phyloP scores from a whole-genome alignment of 306 rosid species.

The Vigna mungo region DNA sequence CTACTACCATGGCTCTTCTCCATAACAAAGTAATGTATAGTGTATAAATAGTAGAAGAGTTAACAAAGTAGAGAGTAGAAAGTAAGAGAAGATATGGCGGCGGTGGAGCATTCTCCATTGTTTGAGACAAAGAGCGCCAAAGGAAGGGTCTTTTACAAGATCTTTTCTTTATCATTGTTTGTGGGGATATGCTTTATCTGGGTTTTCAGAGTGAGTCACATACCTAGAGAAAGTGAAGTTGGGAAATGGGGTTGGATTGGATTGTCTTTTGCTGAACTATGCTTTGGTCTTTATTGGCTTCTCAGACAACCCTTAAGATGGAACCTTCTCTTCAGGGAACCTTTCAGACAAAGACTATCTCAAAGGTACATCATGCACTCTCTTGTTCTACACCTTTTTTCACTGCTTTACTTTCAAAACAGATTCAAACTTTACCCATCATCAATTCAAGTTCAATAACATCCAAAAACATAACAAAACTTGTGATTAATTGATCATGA shows the following conservation, averaged over 20 bases:
- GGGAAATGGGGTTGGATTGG: slow-evolving; percentile 67
- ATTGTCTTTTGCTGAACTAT: slow-evolving; percentile 62
- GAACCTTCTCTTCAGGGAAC: slow-evolving; percentile 56
- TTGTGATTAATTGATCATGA: too few relatives aligned
- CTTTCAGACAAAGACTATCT: slow-evolving; percentile 61
- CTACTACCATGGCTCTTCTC: too few relatives aligned
- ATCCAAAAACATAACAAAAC: too few relatives aligned
- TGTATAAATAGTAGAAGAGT: neutral
- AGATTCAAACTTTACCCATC: too few relatives aligned
- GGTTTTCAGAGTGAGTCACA: slow-evolving; percentile 58
- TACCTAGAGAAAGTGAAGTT: slow-evolving; percentile 50
- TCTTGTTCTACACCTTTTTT: too few relatives aligned
- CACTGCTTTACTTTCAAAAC: too few relatives aligned
- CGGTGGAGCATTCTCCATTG: slow-evolving; percentile 40
- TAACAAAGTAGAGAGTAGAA: too few relatives aligned
- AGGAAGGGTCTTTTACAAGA: slow-evolving; percentile 50
- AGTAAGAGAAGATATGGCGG: neutral
- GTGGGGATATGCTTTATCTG: slow-evolving; percentile 62
- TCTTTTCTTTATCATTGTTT: slow-evolving; percentile 51
- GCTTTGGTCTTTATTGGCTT: slow-evolving; percentile 79
- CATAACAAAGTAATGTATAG: neutral
- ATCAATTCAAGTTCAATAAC: too few relatives aligned
- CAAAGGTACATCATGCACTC: slow-evolving; percentile 53
- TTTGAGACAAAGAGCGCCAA: slow-evolving; percentile 59
- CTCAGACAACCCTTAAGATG: slow-evolving; percentile 63